Conservation (phyloP, 2,329 filamentous ascomycete genomes). For the Sarocladiaceae sp. region DNA sequence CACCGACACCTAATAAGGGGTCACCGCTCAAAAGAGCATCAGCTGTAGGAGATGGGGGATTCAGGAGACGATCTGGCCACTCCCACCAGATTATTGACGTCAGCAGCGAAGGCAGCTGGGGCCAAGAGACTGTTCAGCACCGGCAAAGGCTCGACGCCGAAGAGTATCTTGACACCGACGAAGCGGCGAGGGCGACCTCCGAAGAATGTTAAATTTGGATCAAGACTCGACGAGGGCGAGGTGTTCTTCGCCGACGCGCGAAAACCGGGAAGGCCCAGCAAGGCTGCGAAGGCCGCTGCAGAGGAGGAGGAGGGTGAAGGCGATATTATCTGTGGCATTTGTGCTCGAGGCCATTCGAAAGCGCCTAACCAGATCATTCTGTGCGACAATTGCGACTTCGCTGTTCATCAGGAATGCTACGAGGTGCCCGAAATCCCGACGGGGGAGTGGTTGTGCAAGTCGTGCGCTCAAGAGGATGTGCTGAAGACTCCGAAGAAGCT, state of each 20-base stretch:
- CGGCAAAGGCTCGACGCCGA: slow-evolving; percentile 29
- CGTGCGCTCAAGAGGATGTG: slow-evolving; percentile 47
- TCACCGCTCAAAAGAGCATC: neutral
- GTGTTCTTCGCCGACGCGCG: slow-evolving; percentile 51
- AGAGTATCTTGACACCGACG: slow-evolving; percentile 53
- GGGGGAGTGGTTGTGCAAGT: slow-evolving; percentile 60
- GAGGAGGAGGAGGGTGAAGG: slow-evolving; percentile 34
- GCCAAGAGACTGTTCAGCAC: slow-evolving; percentile 15
- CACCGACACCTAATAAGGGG: slow-evolving; percentile 8
- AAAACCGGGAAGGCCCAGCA: slow-evolving; percentile 24
- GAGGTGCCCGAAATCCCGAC: slow-evolving; percentile 52
- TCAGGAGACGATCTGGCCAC: slow-evolving; percentile 7
- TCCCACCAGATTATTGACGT: neutral
- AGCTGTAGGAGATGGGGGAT: slow-evolving; percentile 9
- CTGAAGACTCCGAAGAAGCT: slow-evolving; percentile 25
- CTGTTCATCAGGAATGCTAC: slow-evolving; percentile 60
- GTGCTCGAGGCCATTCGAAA: slow-evolving; percentile 51
- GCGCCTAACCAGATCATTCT: slow-evolving; percentile 59
- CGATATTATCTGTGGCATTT: slow-evolving; percentile 55
- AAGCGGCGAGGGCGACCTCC: slow-evolving; percentile 38
- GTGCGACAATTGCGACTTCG: slow-evolving; percentile 60
- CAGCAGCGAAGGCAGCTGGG: slow-evolving; percentile 8
- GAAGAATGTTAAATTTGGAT: slow-evolving; percentile 53
- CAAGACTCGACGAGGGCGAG: slow-evolving; percentile 31
- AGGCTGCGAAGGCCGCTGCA: slow-evolving; percentile 16